phyloP scores from a whole-genome alignment of 306 rosid genomes.

The Lathyrus oleraceus region DNA sequence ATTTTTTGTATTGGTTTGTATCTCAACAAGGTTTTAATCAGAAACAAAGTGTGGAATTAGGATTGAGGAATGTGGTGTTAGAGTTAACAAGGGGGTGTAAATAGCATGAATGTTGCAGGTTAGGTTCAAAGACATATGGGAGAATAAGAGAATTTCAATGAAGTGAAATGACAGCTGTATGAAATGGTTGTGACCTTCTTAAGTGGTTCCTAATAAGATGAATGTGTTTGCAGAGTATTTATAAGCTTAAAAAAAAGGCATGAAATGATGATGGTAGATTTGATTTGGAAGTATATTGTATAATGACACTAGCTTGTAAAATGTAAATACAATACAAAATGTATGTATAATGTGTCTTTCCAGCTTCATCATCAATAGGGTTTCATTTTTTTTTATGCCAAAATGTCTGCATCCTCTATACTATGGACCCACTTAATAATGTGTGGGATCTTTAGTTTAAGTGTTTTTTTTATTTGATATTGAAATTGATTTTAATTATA shows the following conservation, averaged over 20 bases:
- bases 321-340: constrained; percentile 20
- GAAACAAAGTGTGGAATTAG: background rate
- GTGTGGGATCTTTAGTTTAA: constrained; percentile 12
- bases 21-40: constrained; percentile 24
- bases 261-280: constrained; percentile 37
- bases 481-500: background rate
- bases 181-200: constrained; percentile 29
- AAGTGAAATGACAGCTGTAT: constrained; percentile 39
- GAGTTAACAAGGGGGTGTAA: background rate
- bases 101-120: constrained; percentile 26
- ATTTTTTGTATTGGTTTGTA: constrained; percentile 16
- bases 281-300: constrained; percentile 47
- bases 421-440: constrained; percentile 39
- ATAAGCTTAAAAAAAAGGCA: constrained; percentile 40
- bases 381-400: constrained; percentile 21
- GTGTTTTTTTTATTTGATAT: background rate
- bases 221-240: constrained; percentile 36
- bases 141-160: constrained; percentile 37
- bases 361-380: constrained; percentile 33
- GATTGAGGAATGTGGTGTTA: constrained; percentile 17
- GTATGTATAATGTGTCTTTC: constrained; percentile 26
- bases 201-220: constrained; percentile 37
- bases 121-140: constrained; percentile 37
- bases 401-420: constrained; percentile 38
- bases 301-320: constrained; percentile 37